Evolutionary conservation across 352 stramenopile genomes (phyloP), one percentile per base, ranked within the genome.

Genomic region (Phytophthora tubulina): DNA sequence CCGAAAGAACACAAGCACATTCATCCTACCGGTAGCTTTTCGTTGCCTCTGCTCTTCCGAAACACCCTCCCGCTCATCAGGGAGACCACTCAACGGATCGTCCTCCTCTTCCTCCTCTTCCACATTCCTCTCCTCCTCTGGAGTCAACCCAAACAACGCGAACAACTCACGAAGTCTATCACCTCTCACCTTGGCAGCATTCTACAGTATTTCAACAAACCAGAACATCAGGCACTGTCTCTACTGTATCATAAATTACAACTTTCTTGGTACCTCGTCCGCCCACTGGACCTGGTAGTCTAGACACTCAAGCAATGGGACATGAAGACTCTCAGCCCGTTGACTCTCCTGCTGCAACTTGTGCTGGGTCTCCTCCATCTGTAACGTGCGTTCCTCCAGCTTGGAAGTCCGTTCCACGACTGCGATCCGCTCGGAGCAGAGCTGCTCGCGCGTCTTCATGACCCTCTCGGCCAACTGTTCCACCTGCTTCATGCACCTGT

Each of bases 81-180:
- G 60, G 5, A 78, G 63, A n/a, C 48, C 38, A 61, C 60, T 70
- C 36, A 77, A 63, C 17, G 51, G 56, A 44, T 80, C 73, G 4
- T 76, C 66, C 17, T 75, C 55, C 14, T 73, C 48, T n/a, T 73
- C 55, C 8, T 64, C 46, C 9, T 61, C 50, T 7, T 70, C 59
- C 32, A 41, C 14, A 39, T 30, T 49, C 17, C 4, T 48, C 35
- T 73, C 65, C 7, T 75, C 61, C 27, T 80, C 73, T 6, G 73
- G 69, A 32, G 41, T 70, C 32, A 80, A 56, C 1, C 63, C 75
- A 70, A 95, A 91, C n/a, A 92, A 64, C 17, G 61, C 75, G 54
- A 93, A 95, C 32, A 95, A 53, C 67, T 92, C 83, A 11, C 84
- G 84, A 33, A 93, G 81, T 63, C 89, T 82, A 33, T 92, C 81